Base-by-base conservation (phyloP, 805 yeast species). In the Kluyveromyces dobzhanskii region DNA sequence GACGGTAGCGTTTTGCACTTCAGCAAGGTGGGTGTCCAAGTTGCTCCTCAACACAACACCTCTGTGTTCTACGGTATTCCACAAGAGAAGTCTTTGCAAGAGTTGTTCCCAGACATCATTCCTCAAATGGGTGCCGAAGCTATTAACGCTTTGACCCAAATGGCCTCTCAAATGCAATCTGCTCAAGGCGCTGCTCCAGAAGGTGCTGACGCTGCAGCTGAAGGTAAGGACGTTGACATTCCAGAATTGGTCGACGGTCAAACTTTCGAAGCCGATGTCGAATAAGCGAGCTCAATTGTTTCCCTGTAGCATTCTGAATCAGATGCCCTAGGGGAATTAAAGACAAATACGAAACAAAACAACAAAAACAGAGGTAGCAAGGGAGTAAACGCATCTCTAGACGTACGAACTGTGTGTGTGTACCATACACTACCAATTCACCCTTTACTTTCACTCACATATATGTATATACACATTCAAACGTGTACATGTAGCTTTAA, bases 91-190 rank as follows among this genome's bases (percentile, higher is more conserved):
- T 75, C 78, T 52, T 77, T 90, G 61, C 80, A 92, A 52, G 95
- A 88, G 59, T 78, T 92, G 71, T 76, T 90, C 55, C 97, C 97
- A 59, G 82, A 78, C 67, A 86, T 90, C 68, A 78, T 90, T 63
- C 88, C 95, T 56, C 96, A 88, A 75, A 76, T 90, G 70, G 95
- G 97, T 61, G 85, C 95, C 53, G 97, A 90, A 69, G 85, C 92
- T 70, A 78, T 86, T 64, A 84, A 81, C 63, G 80, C 85, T 67
- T 76, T 90, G 67, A 80, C 85, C 64, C 76, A 81, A 70, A 74
- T 90, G 66, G 96, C 97, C 47, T 84, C 84, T 69, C 88, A 84
- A 66, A 69, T 85, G 66, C 88, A 85, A 72, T 66, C 69, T 48
- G 70, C 72, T 56, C 68, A 64, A 48, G 71, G 66, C 45, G 73